A percentile compares a stretch with the other conserved stretches of the same genome.
Evolutionary conservation across 1,284 basidiomycete species (phyloP).

Genomic region (Mycosarcoma maydis): DNA sequence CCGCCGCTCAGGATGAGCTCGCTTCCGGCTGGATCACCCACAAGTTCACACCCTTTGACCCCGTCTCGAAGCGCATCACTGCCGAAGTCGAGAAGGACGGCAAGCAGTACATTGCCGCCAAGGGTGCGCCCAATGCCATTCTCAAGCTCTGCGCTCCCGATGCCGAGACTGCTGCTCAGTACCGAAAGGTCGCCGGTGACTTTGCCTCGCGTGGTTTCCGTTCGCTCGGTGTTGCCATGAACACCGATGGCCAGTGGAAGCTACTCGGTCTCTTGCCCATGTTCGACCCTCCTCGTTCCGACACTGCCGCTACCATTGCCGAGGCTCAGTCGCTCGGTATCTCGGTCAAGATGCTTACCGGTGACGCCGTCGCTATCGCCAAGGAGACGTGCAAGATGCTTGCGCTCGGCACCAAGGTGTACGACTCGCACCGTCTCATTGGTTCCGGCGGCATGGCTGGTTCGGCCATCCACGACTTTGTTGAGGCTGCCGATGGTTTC

Average conservation of each 20-base stretch:
- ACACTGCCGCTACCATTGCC: constrained; percentile 72
- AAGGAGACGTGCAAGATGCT: constrained; percentile 72
- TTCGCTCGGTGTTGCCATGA: constrained; percentile 71
- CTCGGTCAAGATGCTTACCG: constrained; percentile 73
- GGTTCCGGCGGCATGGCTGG: constrained; percentile 71
- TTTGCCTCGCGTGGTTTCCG: constrained; percentile 72
- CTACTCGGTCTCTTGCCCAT: constrained; percentile 70
- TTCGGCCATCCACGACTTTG: constrained; percentile 71
- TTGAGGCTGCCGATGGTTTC: constrained; percentile 73
- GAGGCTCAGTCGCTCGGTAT: constrained; percentile 72
- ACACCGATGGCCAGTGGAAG: constrained; percentile 71
- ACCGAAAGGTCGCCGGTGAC: constrained; percentile 69
- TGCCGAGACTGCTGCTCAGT: constrained; percentile 68
- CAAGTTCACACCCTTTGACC: constrained; percentile 73
- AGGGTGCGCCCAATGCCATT: constrained; percentile 73
- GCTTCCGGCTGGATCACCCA: constrained; percentile 71
- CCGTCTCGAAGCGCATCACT: constrained; percentile 73
- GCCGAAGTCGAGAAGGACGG: constrained; percentile 72
- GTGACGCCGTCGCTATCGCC: constrained; percentile 73
- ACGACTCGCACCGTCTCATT: constrained; percentile 72
- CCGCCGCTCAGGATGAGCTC: constrained; percentile 71
- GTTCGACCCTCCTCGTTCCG: constrained; percentile 72
- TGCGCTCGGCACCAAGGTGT: constrained; percentile 71
- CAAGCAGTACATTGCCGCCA: constrained; percentile 71
- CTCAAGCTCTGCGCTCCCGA: constrained; percentile 70